Evolutionary conservation across 2,329 filamentous ascomycete genomes (phyloP).

Genomic region (Penicillium brasilianum): DNA sequence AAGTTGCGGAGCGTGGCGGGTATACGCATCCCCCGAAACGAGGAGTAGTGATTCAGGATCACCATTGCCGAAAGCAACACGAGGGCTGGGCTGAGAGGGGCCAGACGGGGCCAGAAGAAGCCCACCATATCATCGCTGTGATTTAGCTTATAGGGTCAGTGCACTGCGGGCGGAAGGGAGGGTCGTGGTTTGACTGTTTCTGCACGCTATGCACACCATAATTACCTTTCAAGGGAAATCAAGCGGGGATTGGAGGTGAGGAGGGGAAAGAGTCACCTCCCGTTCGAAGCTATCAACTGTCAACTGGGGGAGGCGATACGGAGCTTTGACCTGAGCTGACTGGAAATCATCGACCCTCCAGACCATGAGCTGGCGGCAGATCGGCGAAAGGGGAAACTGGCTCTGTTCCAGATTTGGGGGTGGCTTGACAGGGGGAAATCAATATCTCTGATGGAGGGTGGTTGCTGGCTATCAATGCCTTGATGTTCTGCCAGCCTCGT

Average conservation of each 20-base stretch:
- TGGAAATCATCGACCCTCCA: constrained; percentile 7
- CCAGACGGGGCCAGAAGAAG: constrained; percentile 2
- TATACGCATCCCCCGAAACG: constrained; percentile 24
- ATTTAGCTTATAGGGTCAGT: constrained; percentile 28
- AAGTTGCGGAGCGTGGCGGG: constrained; percentile 12
- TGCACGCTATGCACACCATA: constrained; percentile 31
- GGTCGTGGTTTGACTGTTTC: constrained; percentile 20
- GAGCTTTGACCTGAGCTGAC: constrained; percentile 25
- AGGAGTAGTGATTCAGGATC: constrained; percentile 19
- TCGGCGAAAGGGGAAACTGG: constrained; percentile 23
- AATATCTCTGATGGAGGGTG: constrained; percentile 1
- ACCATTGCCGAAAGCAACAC: constrained; percentile 25
- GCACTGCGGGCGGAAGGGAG: constrained; percentile 15
- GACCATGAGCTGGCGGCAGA: constrained; percentile 15
- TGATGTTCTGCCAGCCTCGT: constrained; percentile 13
- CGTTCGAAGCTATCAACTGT: constrained; percentile 25
- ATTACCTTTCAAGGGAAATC: constrained; percentile 21
- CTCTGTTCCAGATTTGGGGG: constrained; percentile 9
- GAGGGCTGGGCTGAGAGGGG: not conserved
- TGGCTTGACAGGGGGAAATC: constrained; percentile 9
- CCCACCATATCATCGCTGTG: not conserved
- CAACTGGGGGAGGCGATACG: not conserved
- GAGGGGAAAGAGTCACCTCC: not conserved
- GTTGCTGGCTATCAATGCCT: not conserved
- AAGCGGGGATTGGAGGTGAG: not conserved